These are phyloP conservation scores for Cardamine resedifolia DNA, from an alignment of 345 rosid species.

Conservation along the genomic window DNA sequence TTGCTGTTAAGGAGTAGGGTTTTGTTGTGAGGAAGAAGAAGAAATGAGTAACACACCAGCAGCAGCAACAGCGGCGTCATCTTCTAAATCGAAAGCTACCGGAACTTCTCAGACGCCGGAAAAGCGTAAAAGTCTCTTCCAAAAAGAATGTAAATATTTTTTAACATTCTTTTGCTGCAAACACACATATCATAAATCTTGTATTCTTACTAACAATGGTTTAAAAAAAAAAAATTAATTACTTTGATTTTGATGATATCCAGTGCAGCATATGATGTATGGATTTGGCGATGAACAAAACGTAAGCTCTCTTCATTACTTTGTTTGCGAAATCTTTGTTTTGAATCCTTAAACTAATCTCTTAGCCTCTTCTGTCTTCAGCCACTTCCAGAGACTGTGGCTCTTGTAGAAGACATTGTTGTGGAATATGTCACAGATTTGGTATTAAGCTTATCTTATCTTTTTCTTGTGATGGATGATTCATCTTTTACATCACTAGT, in stretches of 20 bases:
- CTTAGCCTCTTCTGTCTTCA: constrained; percentile 35
- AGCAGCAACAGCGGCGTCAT: constrained; percentile 37
- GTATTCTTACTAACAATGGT: not conserved
- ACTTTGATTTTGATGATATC: not conserved
- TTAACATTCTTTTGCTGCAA: not conserved
- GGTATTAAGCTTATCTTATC: constrained; percentile 45
- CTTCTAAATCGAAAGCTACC: constrained; percentile 59
- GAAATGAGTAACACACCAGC: constrained; percentile 43
- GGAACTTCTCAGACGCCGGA: constrained; percentile 73
- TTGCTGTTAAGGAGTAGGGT: not conserved
- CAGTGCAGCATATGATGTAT: constrained; percentile 98
- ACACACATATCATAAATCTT: not conserved
- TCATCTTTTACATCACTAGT: not conserved
- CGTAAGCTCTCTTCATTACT: constrained; percentile 44
- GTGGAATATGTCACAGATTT: constrained; percentile 87
- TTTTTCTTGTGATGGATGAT: not conserved
- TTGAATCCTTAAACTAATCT: not conserved
- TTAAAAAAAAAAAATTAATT: too few species aligned
- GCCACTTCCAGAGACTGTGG: constrained; percentile 95
- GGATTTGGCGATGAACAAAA: constrained; percentile 91
- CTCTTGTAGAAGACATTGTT: constrained; percentile 90
- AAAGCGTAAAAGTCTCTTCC: constrained; percentile 82
- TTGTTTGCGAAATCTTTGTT: not conserved
- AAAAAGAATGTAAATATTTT: constrained; percentile 70
- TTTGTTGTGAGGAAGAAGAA: not conserved